Conservation (phyloP, 1,284 basidiomycete genomes). For the Omphalotus olearius region DNA sequence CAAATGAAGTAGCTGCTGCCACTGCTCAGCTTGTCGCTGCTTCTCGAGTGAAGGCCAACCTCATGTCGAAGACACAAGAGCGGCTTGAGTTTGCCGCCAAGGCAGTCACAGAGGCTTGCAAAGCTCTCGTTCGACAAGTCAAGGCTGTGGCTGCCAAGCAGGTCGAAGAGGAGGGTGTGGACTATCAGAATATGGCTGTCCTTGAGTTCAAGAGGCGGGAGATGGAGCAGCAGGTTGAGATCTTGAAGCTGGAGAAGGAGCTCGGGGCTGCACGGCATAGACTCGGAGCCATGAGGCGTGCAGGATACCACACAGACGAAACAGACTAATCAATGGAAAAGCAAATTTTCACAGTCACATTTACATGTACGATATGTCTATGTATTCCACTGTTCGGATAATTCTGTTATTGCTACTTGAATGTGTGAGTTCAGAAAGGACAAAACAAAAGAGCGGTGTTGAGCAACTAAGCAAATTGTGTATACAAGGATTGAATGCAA, state of each 20-base stretch:
- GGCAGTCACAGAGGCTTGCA: conserved; percentile 98
- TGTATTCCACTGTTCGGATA: conserved; percentile 9
- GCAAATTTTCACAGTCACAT: conserved; percentile 8
- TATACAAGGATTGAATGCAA: conserved; percentile 5
- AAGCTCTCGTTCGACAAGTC: conserved; percentile 94
- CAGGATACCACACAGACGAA: conserved; percentile 84
- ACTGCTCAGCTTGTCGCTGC: conserved; percentile 99
- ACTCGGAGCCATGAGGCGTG: conserved; percentile 86
- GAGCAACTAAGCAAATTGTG: background rate
- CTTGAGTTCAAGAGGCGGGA: conserved; percentile 97
- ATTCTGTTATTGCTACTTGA: conserved; percentile 2
- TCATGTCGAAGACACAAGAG: conserved; percentile 99
- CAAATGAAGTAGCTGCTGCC: conserved; percentile 95
- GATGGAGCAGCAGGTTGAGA: conserved; percentile 99
- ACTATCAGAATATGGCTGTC: conserved; percentile 90
- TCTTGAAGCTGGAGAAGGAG: conserved; percentile 95
- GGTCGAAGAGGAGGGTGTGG: conserved; percentile 73
- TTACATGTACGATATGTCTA: conserved; percentile 11
- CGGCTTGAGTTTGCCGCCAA: conserved; percentile 94
- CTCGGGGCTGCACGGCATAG: conserved; percentile 83
- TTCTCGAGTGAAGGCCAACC: conserved; percentile 95
- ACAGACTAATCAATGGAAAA: conserved; percentile 43
- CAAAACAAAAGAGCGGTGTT: conserved; percentile 11
- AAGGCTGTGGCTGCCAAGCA: conserved; percentile 90
- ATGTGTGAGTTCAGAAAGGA: too few relatives aligned